Base-by-base conservation (phyloP, 225 moss, liverwort and hornwort species). In the Lunularia cruciata region DNA sequence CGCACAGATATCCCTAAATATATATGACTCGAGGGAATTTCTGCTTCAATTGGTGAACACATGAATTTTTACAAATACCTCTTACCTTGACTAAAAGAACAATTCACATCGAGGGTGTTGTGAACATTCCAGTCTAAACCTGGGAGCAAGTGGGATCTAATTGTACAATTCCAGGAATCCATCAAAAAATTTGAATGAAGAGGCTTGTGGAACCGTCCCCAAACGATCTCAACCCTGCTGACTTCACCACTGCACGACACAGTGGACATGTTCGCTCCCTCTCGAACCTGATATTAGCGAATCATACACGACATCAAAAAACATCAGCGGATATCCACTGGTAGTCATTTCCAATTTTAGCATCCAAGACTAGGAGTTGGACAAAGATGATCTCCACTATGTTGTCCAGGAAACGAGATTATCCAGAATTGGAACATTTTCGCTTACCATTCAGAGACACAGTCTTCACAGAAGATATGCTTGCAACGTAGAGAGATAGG, bases 241-340 rank as follows among this genome's bases (percentile, higher is more conserved):
- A 85, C 70, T 88, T 93, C 28, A 93, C 90, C 14, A 93, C 92
- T 53, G 88, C 90, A 63, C 92, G 86, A 67, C 92, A 93, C 57
- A 93, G 84, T 42, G 92, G 92, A 51, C 92, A 93, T 31, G 90
- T 93, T 75, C 90, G 78, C 71, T 90, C 92, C 75, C 90, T 87
- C 77, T 90, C 92, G 73, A 93, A 90, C 90, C 90, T 93, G 88
- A n/a, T n/a, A n/a, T n/a, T n/a, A n/a, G n/a, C n/a, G n/a, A n/a
- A n/a, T n/a, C n/a, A n/a, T n/a, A n/a, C n/a, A n/a, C 47, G 13
- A 48, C 31, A 31, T 39, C 9, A 62, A 40, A 39, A n/a, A 61
- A 22, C 40, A 40, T 40, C 40, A 40, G 40, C n/a, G n/a, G n/a
- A n/a, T n/a, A n/a, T n/a, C n/a, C n/a, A n/a, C n/a, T n/a, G n/a